A percentile compares a stretch with the other conserved stretches of the same genome.
Evolutionary conservation across 805 yeast species (phyloP).

Genomic region (Candida arabinofermentans): DNA sequence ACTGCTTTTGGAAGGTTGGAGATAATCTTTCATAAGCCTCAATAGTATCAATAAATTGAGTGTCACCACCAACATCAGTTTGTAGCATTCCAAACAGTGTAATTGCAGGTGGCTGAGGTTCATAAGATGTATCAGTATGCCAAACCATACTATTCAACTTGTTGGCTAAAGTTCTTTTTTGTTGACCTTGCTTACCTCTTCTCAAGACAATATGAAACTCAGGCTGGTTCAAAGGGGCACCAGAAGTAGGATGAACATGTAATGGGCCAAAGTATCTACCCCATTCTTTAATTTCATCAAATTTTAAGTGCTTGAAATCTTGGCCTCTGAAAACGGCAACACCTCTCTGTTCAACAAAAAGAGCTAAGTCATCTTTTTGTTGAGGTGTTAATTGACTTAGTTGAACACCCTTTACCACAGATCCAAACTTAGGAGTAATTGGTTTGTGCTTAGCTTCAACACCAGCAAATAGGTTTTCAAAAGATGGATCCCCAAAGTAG

Average conservation of each 20-base stretch:
- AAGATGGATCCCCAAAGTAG: slow-evolving; percentile 51
- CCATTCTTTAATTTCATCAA: slow-evolving; percentile 42
- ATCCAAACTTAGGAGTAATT: slow-evolving; percentile 67
- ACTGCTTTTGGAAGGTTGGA: slow-evolving; percentile 52
- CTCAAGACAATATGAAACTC: slow-evolving; percentile 60
- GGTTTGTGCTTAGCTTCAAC: slow-evolving; percentile 30
- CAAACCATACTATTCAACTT: slow-evolving; percentile 41
- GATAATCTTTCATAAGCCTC: slow-evolving; percentile 68
- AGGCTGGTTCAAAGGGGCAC: slow-evolving; percentile 55
- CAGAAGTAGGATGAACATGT: slow-evolving; percentile 71
- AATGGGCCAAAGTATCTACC: slow-evolving; percentile 64
- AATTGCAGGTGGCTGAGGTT: slow-evolving; percentile 64
- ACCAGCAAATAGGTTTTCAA: slow-evolving; percentile 42
- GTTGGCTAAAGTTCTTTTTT: slow-evolving; percentile 31
- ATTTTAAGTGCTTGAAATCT: slow-evolving; percentile 54
- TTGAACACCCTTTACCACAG: slow-evolving; percentile 57
- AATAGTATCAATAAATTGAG: slow-evolving; percentile 58
- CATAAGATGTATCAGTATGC: slow-evolving; percentile 75
- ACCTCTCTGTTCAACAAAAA: slow-evolving; percentile 63
- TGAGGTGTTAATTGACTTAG: slow-evolving; percentile 45
- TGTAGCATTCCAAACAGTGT: slow-evolving; percentile 64
- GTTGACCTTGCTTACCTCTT: slow-evolving; percentile 35
- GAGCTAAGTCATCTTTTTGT: slow-evolving; percentile 68
- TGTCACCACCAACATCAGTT: slow-evolving; percentile 58
- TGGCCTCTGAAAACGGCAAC: slow-evolving; percentile 63